Base-by-base conservation (phyloP, 345 rosid genomes). In the Populus pruinosa region DNA sequence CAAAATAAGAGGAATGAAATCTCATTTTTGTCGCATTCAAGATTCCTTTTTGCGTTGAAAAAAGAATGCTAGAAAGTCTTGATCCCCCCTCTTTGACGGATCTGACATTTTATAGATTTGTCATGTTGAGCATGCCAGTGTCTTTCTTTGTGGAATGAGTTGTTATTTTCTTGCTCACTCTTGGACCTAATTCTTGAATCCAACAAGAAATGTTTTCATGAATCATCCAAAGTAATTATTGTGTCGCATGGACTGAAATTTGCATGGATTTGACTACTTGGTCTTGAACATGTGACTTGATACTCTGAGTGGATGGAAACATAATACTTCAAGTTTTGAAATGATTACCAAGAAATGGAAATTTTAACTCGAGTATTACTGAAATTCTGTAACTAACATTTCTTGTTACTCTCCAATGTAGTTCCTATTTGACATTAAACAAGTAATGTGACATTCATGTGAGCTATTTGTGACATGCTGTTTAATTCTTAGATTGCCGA, bases 31-130 rank as follows among this genome's bases (percentile, higher is more conserved):
- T 80, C 41, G 4, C 76, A 70, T 70, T 62, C 13, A 35, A n/a
- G n/a, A 0, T 67, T 64, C 8, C n/a, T 21, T 13, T 12, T 81
- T 47, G 13, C n/a, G 41, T 36, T 44, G 39, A 36, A 12, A 56
- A 63, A 25, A 70, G 21, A 17, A 7, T 13, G 8, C 56, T 53
- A 38, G 13, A 38, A 33, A 38, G 62, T 31, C 31, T 75, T 49
- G 25, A 8, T 78, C n/a, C 50, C n/a, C 50, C 11, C 38, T 70
- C 29, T 74, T 72, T 81, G 50, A n/a, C 16, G 59, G 76, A 36
- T 80, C 64, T 35, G 31, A 64, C 63, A 25, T 78, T 12, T 73
- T 69, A 41, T 65, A 27, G 62, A 74, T 64, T 76, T 79, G 72
- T 77, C 21, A 3, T 56, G 50, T 67, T 83, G 12, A 25, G 11